Evolutionary conservation across 331 rosid genomes (phyloP).

Genomic region (Quercus phellos): DNA sequence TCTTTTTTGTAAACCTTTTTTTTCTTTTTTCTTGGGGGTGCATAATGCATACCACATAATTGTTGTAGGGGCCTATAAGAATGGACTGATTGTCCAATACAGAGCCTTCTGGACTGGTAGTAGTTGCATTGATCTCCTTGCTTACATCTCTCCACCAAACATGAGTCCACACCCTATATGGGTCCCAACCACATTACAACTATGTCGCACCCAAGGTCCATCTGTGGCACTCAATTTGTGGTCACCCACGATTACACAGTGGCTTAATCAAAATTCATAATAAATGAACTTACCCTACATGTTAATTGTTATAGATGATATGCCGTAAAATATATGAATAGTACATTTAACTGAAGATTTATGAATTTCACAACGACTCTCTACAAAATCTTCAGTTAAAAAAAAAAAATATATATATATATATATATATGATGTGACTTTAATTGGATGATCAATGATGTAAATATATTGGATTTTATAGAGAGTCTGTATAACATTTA

Average conservation of each 20-base stretch:
- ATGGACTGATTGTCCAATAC: background rate
- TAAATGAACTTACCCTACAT: constrained; percentile 38
- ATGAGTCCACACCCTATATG: constrained; percentile 9
- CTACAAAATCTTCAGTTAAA: too few relatives aligned
- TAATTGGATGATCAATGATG: too few relatives aligned
- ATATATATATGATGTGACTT: too few relatives aligned
- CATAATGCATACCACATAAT: background rate
- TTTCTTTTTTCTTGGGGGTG: too few relatives aligned
- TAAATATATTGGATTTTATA: too few relatives aligned
- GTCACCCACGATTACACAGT: constrained; percentile 19
- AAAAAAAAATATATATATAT: too few relatives aligned
- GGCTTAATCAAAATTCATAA: constrained; percentile 16
- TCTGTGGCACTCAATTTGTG: constrained; percentile 10
- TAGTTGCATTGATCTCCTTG: constrained; percentile 23
- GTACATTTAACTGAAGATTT: too few relatives aligned
- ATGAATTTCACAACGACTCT: too few relatives aligned
- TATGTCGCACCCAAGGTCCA: constrained; percentile 20
- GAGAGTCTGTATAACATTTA: too few relatives aligned
- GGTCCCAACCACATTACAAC: constrained; percentile 23
- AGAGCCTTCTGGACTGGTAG: background rate
- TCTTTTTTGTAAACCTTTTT: too few relatives aligned
- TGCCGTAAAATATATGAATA: background rate
- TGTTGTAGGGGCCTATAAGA: constrained; percentile 4
- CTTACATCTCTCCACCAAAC: constrained; percentile 21
- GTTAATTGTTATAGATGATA: background rate